Evolutionary conservation across 2,329 filamentous ascomycete genomes (phyloP), one percentile per base, ranked within the genome.

Genomic region (Cladophialophora exuberans): DNA sequence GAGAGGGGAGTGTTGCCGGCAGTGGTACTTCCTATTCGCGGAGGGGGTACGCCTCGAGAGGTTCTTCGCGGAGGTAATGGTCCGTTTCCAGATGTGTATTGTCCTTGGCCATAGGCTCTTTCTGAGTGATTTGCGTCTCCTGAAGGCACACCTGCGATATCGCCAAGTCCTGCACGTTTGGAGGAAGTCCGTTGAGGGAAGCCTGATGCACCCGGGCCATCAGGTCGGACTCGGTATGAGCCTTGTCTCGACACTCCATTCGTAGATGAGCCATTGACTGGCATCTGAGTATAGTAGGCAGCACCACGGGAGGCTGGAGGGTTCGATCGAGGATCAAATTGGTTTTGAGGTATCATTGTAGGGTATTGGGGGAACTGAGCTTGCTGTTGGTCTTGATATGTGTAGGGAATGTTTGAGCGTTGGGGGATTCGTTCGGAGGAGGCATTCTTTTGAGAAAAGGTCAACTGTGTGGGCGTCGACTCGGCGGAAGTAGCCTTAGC

Each of bases 1-100:
- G 62, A 65, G 15, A 60, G 53, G n/a, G 57, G 54, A n/a, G 61
- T 60, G 18, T 46, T 62, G 33, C 49, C 54, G 30, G 52, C 45
- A 0, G 64, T 52, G 6, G 56, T 61, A n/a, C 36, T 59, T 15
- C 60, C 60, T 41, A 58, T 31, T 2, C 52, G 38, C 70, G 70
- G 62, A 81, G 81, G 22, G 81, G 80, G 82, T 71, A 87, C 82
- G 39, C 88, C 84, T 68, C 86, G 84, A 9, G 91, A 96, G 65
- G 85, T 88, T 68, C 87, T 83, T 64, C 91, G 83, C 36, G 88
- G 87, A 39, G 90, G 89, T 56, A 88, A 71, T 11, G 86, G 83
- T 4, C 82, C 83, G 67, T 82, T 85, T 11, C 77, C 79, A 25
- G 73, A 70, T 31, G 79, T 76, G 44, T 82, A 76, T 62, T 83